Conservation (phyloP, 2,329 filamentous ascomycete species). For the Grosmannia clavigera region DNA sequence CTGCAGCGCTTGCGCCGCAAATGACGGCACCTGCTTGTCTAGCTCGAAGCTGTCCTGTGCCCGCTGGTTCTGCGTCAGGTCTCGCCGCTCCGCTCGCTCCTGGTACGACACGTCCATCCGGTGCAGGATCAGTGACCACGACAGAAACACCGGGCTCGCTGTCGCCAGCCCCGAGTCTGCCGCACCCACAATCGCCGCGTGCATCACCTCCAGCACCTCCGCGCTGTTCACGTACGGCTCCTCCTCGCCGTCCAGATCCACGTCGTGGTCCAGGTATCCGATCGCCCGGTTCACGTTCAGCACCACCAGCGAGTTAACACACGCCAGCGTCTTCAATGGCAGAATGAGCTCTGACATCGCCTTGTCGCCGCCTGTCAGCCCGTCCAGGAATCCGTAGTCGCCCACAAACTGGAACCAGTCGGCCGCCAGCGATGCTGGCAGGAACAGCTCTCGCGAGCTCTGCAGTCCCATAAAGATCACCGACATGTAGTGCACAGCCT, state of each 20-base stretch:
- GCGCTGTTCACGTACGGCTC: conserved; percentile 57
- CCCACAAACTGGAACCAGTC: conserved; percentile 68
- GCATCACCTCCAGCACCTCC: conserved; percentile 58
- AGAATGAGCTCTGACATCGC: conserved; percentile 38
- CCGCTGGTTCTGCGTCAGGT: conserved; percentile 44
- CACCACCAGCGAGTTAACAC: conserved; percentile 58
- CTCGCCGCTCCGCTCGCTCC: conserved; percentile 46
- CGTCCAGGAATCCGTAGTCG: conserved; percentile 56
- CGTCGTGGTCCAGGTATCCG: conserved; percentile 41
- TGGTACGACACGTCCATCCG: conserved; percentile 53
- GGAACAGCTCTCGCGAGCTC: conserved; percentile 38
- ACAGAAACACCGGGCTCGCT: conserved; percentile 62
- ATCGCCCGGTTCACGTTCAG: conserved; percentile 52
- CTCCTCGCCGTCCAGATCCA: conserved; percentile 27
- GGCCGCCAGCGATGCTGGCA: conserved; percentile 44
- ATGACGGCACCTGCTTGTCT: conserved; percentile 20
- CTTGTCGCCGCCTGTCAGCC: conserved; percentile 35
- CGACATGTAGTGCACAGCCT: conserved; percentile 62
- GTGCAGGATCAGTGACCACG: conserved; percentile 69
- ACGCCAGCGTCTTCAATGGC: conserved; percentile 57
- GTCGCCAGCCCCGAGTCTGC: conserved; percentile 43
- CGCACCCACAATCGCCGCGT: conserved; percentile 54
- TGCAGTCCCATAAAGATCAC: conserved; percentile 61
- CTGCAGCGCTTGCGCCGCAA: conserved; percentile 8
- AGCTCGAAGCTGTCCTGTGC: conserved; percentile 45